A percentile compares a stretch with the other conserved stretches of the same genome.
Conservation (phyloP, 306 rosid species). For the Astragalus membranaceus region DNA sequence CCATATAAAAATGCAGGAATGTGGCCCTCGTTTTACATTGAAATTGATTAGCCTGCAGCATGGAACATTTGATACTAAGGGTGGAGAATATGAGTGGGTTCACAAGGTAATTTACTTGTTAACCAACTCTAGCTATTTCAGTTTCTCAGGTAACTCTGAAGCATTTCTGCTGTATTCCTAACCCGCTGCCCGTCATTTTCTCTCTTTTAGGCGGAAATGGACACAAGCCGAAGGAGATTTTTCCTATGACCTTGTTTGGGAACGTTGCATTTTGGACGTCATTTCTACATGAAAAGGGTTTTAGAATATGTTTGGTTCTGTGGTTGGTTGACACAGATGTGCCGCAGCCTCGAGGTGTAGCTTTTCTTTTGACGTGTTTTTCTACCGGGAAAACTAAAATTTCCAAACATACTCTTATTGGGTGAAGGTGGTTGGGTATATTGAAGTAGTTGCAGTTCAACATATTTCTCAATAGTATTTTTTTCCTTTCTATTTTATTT, state of each 20-base stretch:
- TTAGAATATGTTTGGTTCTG: no score
- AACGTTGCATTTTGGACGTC: constrained; percentile 9
- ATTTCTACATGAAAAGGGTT: background rate
- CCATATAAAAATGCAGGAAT: constrained; percentile 48
- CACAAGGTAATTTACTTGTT: constrained; percentile 63
- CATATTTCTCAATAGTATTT: background rate
- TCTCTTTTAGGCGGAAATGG: constrained; percentile 81
- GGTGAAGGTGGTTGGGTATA: background rate
- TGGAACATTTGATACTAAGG: constrained; percentile 75
- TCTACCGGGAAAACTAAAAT: no score
- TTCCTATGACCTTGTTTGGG: constrained; percentile 50
- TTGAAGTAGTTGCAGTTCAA: background rate
- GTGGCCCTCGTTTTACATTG: constrained; percentile 89
- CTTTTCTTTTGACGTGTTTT: no score
- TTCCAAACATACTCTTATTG: background rate
- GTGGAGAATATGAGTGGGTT: constrained; percentile 94
- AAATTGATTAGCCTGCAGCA: constrained; percentile 76
- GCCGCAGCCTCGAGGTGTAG: no score
- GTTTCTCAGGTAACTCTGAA: background rate
- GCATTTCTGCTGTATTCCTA: background rate
- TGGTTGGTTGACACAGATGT: no score
- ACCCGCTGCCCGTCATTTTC: background rate
- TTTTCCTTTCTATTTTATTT: background rate
- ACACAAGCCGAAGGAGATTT: constrained; percentile 95
- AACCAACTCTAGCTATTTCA: background rate